Base-by-base conservation (phyloP, 176 grass and related monocot species). In the Carex cristatella region DNA sequence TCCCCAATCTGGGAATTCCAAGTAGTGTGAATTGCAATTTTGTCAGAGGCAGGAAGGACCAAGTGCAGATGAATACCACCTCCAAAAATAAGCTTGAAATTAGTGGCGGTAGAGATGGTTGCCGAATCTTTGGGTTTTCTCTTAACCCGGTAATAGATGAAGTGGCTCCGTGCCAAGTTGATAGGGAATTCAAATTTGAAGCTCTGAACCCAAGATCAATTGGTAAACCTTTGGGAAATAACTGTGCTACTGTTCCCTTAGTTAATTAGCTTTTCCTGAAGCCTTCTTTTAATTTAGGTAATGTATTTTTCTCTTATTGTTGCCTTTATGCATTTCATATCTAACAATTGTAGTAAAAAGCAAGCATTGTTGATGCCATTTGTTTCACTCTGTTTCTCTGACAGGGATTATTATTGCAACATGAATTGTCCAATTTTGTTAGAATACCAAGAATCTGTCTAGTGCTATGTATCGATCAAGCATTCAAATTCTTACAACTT, bases 241-340 rank as follows among this genome's bases (percentile, higher is more conserved):
- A 83, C 44, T 83, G 81, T 35, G 81, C 81, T 8, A 83, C 63
- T 1, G 81, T 83, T 53, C 27, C 81, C 81, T 69, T 83, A 83
- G 61, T 62, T 81, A 81, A 71, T 46, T 72, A 72, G 51, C 51
- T 35, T 79, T 15, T 56, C 48, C 27, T 9, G 73, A 56, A 78
- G 73, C 19, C 73, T 78, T 78, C 23, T 31, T 53, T 78, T 15
- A 32, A 32, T 78, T 56, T 79, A 79, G 74, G 74, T 79, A 79
- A 76, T 76, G 13, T 30, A 54, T 55, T 76, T 54, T 54, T 31
- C 55, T 14, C 12, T 54, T 76, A 11, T 75, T 53, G 71, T 49
- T 7, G 28, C 9, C 8, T 68, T 70, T 55, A 10, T 76, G 48
- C 5, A 76, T 76, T 30, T 76, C 12, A 1, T 30, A 2, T 31